These are phyloP conservation scores for Jamesozyma piceae DNA, from an alignment of 805 yeast species.

Conservation along the genomic window DNA sequence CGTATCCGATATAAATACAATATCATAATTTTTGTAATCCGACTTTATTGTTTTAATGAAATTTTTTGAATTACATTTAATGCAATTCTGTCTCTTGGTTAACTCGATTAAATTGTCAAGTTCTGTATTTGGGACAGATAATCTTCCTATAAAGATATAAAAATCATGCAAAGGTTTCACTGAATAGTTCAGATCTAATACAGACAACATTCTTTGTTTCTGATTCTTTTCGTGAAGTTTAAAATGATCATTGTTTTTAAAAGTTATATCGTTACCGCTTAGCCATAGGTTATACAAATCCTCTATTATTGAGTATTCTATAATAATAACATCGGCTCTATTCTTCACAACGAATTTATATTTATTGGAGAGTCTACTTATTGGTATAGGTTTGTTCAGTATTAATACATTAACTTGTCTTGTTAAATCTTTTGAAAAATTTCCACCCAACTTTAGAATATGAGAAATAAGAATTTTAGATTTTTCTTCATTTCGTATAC, in stretches of 20 bases:
- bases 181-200: conserved; percentile 12
- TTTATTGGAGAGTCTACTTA: conserved; percentile 16
- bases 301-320: conserved; percentile 13
- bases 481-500: conserved; percentile 32
- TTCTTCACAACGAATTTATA: conserved; percentile 23
- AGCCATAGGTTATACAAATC: conserved; percentile 26
- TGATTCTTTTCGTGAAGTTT: conserved; percentile 1
- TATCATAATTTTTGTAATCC: conserved; percentile 3
- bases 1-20: conserved; percentile 25
- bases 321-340: conserved; percentile 23
- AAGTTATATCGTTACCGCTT: conserved; percentile 22
- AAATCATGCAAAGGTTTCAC: conserved; percentile 17
- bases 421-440: conserved; percentile 46
- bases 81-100: conserved; percentile 11
- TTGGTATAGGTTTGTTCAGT: conserved; percentile 40
- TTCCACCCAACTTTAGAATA: conserved; percentile 52
- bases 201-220: conserved; percentile 9
- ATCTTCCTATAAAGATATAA: conserved; percentile 26
- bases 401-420: conserved; percentile 51
- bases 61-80: conserved; percentile 11
- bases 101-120: conserved; percentile 9
- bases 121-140: conserved; percentile 4
- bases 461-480: conserved; percentile 38
- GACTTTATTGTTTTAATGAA: conserved; percentile 12
- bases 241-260: conserved; percentile 6